A percentile compares a stretch with the other conserved stretches of the same genome.
Conservation (phyloP, 805 yeast species). For the Starmerella riodocensis region DNA sequence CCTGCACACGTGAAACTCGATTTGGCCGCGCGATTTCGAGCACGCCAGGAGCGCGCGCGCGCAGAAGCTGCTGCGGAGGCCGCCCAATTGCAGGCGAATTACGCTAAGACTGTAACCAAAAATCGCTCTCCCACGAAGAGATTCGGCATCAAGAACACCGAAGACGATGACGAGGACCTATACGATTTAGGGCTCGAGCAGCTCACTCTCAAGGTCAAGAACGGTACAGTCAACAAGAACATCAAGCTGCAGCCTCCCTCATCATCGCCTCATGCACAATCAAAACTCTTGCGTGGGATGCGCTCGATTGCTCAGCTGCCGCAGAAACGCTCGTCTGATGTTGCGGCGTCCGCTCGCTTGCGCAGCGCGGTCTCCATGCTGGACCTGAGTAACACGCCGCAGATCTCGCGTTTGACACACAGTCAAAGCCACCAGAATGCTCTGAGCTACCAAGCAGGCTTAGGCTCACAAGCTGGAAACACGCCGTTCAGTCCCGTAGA, state of each 20-base stretch:
- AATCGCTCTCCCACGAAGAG: background rate
- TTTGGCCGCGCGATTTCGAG: slow-evolving; percentile 11
- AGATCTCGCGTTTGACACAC: background rate
- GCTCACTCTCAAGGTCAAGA: slow-evolving; percentile 13
- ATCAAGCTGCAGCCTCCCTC: slow-evolving; percentile 16
- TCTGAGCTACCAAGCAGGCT: background rate
- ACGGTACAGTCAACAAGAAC: slow-evolving; percentile 19
- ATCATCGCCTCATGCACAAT: slow-evolving; percentile 8
- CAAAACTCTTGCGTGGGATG: slow-evolving; percentile 17
- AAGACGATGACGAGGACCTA: slow-evolving; percentile 15
- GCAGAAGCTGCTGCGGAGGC: slow-evolving; percentile 14
- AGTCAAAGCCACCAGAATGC: background rate
- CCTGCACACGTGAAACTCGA: slow-evolving; percentile 3
- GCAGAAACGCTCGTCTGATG: slow-evolving; percentile 3
- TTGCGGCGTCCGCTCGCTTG: slow-evolving; percentile 6
- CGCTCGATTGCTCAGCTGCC: slow-evolving; percentile 21
- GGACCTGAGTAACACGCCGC: slow-evolving; percentile 2
- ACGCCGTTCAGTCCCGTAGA: background rate
- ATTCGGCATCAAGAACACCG: background rate
- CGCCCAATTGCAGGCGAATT: slow-evolving; percentile 3
- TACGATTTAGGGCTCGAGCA: slow-evolving; percentile 19
- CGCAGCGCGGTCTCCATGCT: slow-evolving; percentile 19
- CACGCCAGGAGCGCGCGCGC: slow-evolving; percentile 14
- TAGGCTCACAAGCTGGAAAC: background rate
- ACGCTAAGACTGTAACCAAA: slow-evolving; percentile 3